Base-by-base conservation (phyloP, 495 filamentous ascomycete species). In the Halenospora varia region DNA sequence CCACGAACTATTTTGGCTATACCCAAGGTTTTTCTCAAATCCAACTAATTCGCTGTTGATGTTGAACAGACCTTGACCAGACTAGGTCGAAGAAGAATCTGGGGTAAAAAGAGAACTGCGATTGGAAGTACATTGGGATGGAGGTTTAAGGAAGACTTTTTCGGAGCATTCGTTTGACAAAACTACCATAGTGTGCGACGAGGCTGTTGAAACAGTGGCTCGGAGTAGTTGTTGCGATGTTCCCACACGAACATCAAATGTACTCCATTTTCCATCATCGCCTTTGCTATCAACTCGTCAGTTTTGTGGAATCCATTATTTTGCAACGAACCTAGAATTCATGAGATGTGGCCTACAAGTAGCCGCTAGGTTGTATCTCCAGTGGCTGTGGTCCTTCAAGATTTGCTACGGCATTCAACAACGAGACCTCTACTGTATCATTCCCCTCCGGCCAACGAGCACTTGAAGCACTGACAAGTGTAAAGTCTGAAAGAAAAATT, bases 261-360 rank as follows among this genome's bases (percentile, higher is more conserved):
- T 63, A 44, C 59, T 66, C 74, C 74, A 77, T 18, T 56, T 49
- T n/a, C 74, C 74, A 55, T 77, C 70, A 48, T 70, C 69, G 41
- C 74, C 74, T 19, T 48, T 57, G 29, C 60, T 25, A n/a, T n/a
- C n/a, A n/a, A n/a, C n/a, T n/a, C n/a, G n/a, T n/a, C n/a, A n/a
- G n/a, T n/a, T n/a, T n/a, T n/a, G n/a, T n/a, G n/a, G n/a, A n/a
- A n/a, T n/a, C n/a, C n/a, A n/a, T n/a, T n/a, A n/a, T n/a, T n/a
- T n/a, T n/a, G n/a, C n/a, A n/a, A n/a, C n/a, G n/a, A n/a, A n/a
- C n/a, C n/a, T n/a, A n/a, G n/a, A n/a, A n/a, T n/a, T n/a, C n/a
- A n/a, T n/a, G n/a, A n/a, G n/a, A n/a, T n/a, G n/a, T n/a, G n/a
- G n/a, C n/a, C n/a, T n/a, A n/a, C n/a, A n/a, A n/a, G n/a, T n/a